phyloP scores from a whole-genome alignment of 305 asterid species.

The Ajuga reptans region DNA sequence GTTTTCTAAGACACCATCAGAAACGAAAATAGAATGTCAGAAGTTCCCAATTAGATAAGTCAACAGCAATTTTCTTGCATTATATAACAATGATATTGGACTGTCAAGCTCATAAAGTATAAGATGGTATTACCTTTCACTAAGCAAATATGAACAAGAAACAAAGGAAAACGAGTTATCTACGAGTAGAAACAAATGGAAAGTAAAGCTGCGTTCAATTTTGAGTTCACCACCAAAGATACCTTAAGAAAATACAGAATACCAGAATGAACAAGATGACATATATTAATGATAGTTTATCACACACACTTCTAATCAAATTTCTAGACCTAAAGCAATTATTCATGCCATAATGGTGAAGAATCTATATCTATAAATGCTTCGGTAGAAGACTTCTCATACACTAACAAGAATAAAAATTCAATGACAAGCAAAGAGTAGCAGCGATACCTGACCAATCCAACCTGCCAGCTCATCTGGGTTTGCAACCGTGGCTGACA shows the following conservation, averaged over 20 bases:
- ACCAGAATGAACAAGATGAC: no score
- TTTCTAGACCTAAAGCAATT: slow-evolving; percentile 11
- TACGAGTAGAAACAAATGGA: background rate
- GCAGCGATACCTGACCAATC: slow-evolving; percentile 85
- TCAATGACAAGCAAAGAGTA: slow-evolving; percentile 19
- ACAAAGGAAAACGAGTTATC: background rate
- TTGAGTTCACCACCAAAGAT: no score
- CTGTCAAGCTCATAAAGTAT: background rate
- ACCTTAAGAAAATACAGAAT: no score
- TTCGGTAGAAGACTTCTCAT: background rate
- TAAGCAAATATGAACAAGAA: background rate
- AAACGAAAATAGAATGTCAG: background rate
- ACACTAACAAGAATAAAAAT: slow-evolving; percentile 16
- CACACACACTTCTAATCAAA: background rate
- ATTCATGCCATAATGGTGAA: background rate
- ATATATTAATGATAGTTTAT: background rate
- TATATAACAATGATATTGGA: background rate
- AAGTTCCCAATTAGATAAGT: slow-evolving; percentile 7
- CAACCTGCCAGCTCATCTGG: slow-evolving; percentile 99
- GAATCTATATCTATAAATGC: slow-evolving; percentile 2
- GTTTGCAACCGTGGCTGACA: slow-evolving; percentile 96
- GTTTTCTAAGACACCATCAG: slow-evolving; percentile 19
- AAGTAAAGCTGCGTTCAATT: background rate
- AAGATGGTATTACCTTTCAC: slow-evolving; percentile 5
- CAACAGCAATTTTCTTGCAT: slow-evolving; percentile 9